Evolutionary conservation across 2,329 filamentous ascomycete species (phyloP).

Genomic region (Torrubiella hemipterigena): DNA sequence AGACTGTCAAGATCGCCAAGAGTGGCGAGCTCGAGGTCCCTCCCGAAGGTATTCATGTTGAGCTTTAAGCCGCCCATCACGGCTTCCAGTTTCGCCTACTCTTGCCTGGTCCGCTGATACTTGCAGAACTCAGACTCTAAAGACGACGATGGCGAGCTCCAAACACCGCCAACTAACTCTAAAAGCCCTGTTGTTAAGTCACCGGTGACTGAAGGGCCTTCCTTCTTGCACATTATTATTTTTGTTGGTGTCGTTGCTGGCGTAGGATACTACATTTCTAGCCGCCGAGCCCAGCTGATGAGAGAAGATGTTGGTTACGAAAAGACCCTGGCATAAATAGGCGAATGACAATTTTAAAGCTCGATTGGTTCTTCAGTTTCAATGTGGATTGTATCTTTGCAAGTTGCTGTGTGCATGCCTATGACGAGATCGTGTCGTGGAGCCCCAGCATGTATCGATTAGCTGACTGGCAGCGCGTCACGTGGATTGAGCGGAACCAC

Average conservation of each 20-base stretch:
- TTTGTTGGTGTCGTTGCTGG: conserved; percentile 30
- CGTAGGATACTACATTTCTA: conserved; percentile 17
- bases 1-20: conserved; percentile 66
- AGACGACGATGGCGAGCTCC: too few relatives aligned
- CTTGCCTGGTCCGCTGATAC: conserved; percentile 15
- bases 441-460: too few relatives aligned
- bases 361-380: too few relatives aligned
- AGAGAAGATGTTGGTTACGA: conserved; percentile 5
- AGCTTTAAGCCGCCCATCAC: conserved; percentile 49
- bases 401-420: too few relatives aligned
- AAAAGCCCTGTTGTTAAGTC: too few relatives aligned
- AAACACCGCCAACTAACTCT: too few relatives aligned
- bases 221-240: conserved; percentile 11
- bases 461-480: too few relatives aligned
- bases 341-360: too few relatives aligned
- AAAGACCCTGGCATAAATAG: conserved; percentile 5
- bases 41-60: conserved; percentile 85
- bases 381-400: too few relatives aligned
- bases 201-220: conserved; percentile 3
- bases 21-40: conserved; percentile 75
- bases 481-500: too few relatives aligned
- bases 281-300: conserved; percentile 1
- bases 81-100: conserved; percentile 13
- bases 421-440: too few relatives aligned
- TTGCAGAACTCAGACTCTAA: too few relatives aligned